These are phyloP conservation scores for Tricholoma matsutake DNA, from an alignment of 768 basidiomycete genomes.

Conservation along the genomic window DNA sequence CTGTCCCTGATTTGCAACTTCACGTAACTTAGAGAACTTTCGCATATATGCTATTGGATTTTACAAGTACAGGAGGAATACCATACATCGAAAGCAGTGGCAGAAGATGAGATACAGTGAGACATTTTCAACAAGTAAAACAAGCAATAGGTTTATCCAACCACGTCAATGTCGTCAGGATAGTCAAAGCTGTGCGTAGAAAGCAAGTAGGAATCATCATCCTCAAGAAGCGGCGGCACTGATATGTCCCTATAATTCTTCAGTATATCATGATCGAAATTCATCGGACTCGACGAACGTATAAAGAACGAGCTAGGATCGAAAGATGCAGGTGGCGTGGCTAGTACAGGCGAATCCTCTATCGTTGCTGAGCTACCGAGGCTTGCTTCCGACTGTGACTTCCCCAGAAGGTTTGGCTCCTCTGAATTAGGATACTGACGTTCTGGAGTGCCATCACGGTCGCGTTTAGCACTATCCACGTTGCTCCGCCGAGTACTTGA, in stretches of 20 bases:
- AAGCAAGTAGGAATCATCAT: conserved; percentile 16
- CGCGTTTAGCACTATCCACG: neutral
- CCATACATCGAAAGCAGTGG: no score
- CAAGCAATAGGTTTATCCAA: neutral
- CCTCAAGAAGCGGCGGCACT: conserved; percentile 5
- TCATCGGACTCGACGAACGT: conserved; percentile 8
- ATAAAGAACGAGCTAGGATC: conserved; percentile 11
- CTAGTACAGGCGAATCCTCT: conserved; percentile 14
- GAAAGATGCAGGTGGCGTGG: conserved; percentile 2
- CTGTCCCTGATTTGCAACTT: no score
- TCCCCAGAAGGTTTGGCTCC: neutral
- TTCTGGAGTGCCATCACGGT: neutral
- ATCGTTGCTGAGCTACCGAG: conserved; percentile 8
- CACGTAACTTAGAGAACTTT: no score
- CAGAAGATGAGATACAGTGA: no score
- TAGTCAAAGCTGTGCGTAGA: conserved; percentile 14
- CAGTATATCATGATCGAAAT: conserved; percentile 3
- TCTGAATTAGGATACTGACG: neutral
- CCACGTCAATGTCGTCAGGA: conserved; percentile 13
- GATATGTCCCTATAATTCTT: conserved; percentile 11
- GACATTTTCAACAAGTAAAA: neutral
- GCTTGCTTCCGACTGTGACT: conserved; percentile 9
- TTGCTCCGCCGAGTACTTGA: neutral
- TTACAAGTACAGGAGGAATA: no score
- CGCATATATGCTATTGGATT: no score